These are phyloP conservation scores for Pelargonium myrrhifolium DNA, from an alignment of 441 rosid genomes.

Conservation along the genomic window DNA sequence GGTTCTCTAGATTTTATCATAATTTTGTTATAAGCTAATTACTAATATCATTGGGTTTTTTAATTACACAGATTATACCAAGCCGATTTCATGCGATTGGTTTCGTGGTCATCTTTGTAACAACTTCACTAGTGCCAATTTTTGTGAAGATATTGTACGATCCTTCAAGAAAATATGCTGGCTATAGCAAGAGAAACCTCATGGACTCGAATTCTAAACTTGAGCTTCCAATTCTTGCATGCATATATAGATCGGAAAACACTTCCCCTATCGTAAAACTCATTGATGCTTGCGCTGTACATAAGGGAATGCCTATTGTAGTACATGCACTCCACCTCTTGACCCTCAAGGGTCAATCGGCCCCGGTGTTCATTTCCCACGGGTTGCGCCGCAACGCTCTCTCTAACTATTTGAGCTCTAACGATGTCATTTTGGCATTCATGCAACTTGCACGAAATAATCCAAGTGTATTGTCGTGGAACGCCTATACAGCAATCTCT, in stretches of 20 bases:
- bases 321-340: no score
- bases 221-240: conserved; percentile 36
- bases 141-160: conserved; percentile 36
- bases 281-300: conserved; percentile 25
- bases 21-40: no score
- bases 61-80: conserved; percentile 18
- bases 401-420: conserved; percentile 16
- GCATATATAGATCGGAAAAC: conserved; percentile 48
- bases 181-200: conserved; percentile 37
- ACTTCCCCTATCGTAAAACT: conserved; percentile 30
- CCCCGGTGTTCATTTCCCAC: conserved; percentile 40
- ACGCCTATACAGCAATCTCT: conserved; percentile 39
- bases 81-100: conserved; percentile 1
- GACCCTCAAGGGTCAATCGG: conserved; percentile 31
- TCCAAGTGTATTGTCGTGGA: conserved; percentile 21
- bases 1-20: no score
- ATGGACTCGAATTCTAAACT: conserved; percentile 21
- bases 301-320: no score
- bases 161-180: conserved; percentile 40
- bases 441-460: conserved; percentile 24
- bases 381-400: conserved; percentile 22
- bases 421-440: conserved; percentile 34
- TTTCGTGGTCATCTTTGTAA: conserved; percentile 11
- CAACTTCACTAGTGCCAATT: conserved; percentile 30
- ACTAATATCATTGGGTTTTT: no score